Evolutionary conservation across 2,329 filamentous ascomycete species (phyloP).

Genomic region (Elsinoe australis): DNA sequence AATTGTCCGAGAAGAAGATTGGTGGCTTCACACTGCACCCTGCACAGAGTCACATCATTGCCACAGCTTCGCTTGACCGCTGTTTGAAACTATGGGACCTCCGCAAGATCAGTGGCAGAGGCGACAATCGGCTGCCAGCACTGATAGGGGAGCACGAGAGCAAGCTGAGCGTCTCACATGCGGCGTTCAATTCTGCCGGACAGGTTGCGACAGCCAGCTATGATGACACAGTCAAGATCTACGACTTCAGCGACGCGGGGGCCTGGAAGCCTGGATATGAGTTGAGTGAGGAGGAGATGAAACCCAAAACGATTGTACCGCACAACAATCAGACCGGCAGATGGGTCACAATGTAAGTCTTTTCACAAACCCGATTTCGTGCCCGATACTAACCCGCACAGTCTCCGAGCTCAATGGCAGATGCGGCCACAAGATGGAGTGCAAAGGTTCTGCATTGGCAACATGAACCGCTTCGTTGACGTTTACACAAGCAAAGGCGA

Average conservation of each 20-base stretch:
- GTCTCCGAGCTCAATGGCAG: constrained; percentile 84
- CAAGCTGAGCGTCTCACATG: constrained; percentile 80
- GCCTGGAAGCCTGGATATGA: constrained; percentile 41
- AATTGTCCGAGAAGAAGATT: constrained; percentile 84
- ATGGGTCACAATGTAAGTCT: constrained; percentile 76
- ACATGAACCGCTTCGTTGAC: constrained; percentile 87
- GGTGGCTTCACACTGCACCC: constrained; percentile 87
- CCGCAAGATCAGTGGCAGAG: constrained; percentile 63
- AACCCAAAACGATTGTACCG: constrained; percentile 58
- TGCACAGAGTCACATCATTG: constrained; percentile 68
- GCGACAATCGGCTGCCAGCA: constrained; percentile 52
- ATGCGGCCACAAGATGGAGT: constrained; percentile 66
- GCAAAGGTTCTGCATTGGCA: constrained; percentile 84
- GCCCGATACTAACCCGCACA: constrained; percentile 26
- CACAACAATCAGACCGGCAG: constrained; percentile 96
- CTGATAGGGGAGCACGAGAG: constrained; percentile 76
- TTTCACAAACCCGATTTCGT: neutral
- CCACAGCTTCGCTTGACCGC: constrained; percentile 83
- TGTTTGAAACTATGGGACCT: constrained; percentile 90
- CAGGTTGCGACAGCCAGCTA: constrained; percentile 89
- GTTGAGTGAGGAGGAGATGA: constrained; percentile 55
- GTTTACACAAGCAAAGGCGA: constrained; percentile 75
- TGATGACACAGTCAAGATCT: constrained; percentile 90
- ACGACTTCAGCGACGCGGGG: constrained; percentile 54
- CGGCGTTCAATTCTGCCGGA: constrained; percentile 76